phyloP scores from a whole-genome alignment of 768 basidiomycete genomes.

The Collybiopsis luxurians region DNA sequence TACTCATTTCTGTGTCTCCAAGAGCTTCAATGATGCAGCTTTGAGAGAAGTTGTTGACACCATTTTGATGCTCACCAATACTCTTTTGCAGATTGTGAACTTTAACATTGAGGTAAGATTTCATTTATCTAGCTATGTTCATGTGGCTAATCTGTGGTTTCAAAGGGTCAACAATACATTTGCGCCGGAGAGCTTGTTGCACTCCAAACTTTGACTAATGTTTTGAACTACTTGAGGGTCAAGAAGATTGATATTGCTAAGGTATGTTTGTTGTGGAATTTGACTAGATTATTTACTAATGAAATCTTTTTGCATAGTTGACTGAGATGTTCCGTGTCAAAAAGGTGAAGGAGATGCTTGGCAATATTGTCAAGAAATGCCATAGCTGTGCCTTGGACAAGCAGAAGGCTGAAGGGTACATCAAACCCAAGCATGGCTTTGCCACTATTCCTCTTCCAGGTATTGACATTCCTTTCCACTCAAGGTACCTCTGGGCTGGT shows the following conservation, averaged over 20 bases:
- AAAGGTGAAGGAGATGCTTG: slow-evolving; percentile 94
- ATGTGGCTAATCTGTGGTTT: neutral
- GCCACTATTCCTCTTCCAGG: slow-evolving; percentile 96
- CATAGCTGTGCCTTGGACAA: slow-evolving; percentile 73
- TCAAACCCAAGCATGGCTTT: slow-evolving; percentile 94
- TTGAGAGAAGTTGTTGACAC: slow-evolving; percentile 96
- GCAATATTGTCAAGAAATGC: slow-evolving; percentile 85
- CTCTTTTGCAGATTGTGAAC: slow-evolving; percentile 97
- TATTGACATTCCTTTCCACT: slow-evolving; percentile 99
- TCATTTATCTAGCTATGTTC: neutral
- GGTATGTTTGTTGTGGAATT: slow-evolving; percentile 36
- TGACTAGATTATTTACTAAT: neutral
- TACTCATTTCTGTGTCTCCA: too few species aligned
- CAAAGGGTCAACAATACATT: slow-evolving; percentile 98
- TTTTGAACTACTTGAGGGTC: slow-evolving; percentile 93
- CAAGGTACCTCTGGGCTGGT: slow-evolving; percentile 98
- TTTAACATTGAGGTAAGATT: slow-evolving; percentile 81
- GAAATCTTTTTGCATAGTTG: slow-evolving; percentile 44
- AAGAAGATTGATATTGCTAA: slow-evolving; percentile 93
- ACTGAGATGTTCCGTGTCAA: slow-evolving; percentile 86
- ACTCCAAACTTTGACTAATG: slow-evolving; percentile 91
- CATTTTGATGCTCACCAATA: slow-evolving; percentile 72
- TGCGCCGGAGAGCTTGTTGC: slow-evolving; percentile 96
- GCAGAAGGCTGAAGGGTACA: slow-evolving; percentile 80
- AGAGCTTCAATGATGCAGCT: slow-evolving; percentile 91